Conservation (phyloP, 495 filamentous ascomycete species). For the Aspergillus mulundensis region DNA sequence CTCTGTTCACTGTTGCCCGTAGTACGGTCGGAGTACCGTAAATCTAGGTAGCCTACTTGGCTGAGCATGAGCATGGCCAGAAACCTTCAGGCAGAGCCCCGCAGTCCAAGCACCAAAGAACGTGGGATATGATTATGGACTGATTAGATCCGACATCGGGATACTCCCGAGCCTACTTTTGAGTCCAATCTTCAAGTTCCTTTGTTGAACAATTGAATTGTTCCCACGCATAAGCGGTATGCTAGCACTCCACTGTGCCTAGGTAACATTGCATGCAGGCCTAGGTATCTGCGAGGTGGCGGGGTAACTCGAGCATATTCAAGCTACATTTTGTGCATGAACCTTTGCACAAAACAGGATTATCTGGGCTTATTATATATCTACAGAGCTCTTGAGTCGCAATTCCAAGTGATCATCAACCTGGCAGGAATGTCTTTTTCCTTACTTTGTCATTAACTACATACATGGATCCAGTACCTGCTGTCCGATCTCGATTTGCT, state of each 20-base stretch:
- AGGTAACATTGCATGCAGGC: background rate
- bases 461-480: too few species aligned
- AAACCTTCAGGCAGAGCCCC: constrained; percentile 8
- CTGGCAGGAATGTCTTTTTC: too few species aligned
- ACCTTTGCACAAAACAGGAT: too few species aligned
- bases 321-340: background rate
- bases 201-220: background rate
- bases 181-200: background rate
- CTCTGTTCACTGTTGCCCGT: background rate
- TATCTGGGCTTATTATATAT: too few species aligned
- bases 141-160: constrained; percentile 17
- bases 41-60: background rate
- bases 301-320: background rate
- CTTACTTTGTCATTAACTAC: too few species aligned
- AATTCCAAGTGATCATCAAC: too few species aligned
- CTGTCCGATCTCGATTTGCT: too few species aligned
- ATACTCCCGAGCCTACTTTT: background rate
- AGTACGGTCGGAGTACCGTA: too few species aligned
- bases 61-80: background rate
- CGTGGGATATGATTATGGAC: constrained; percentile 23
- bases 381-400: too few species aligned
- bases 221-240: background rate
- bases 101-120: constrained; percentile 10
- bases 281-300: background rate
- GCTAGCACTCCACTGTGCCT: background rate